A percentile compares a stretch with the other conserved stretches of the same genome.
These are phyloP conservation scores for Fusarium sublunatum DNA, from an alignment of 2,329 filamentous ascomycete species.

Conservation along the genomic window DNA sequence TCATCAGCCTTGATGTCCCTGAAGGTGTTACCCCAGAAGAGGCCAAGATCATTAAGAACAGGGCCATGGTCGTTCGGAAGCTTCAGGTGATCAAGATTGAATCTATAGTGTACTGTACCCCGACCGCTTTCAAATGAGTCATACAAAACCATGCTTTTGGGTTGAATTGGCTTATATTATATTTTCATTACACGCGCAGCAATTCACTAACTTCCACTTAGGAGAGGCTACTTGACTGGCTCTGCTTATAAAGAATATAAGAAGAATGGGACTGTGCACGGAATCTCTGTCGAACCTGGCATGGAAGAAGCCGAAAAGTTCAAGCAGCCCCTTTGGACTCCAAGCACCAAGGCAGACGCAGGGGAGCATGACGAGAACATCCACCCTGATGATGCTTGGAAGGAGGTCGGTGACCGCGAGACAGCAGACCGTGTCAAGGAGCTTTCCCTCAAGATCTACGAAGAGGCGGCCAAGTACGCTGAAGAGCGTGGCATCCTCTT, in stretches of 20 bases:
- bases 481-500: slow-evolving; percentile 41
- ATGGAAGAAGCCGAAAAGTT: slow-evolving; percentile 75
- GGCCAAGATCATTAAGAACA: slow-evolving; percentile 63
- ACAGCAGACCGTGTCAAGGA: slow-evolving; percentile 45
- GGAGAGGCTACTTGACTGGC: slow-evolving; percentile 84
- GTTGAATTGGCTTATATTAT: not conserved
- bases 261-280: slow-evolving; percentile 80
- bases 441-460: slow-evolving; percentile 44
- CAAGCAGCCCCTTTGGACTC: slow-evolving; percentile 74
- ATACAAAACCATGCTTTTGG: not conserved
- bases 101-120: slow-evolving; percentile 35
- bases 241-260: slow-evolving; percentile 80
- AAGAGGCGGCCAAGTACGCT: slow-evolving; percentile 41
- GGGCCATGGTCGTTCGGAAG: slow-evolving; percentile 81
- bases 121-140: not conserved
- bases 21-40: slow-evolving; percentile 57
- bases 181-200: not conserved
- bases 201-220: slow-evolving; percentile 15
- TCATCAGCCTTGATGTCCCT: slow-evolving; percentile 59
- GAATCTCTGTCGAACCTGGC: slow-evolving; percentile 71
- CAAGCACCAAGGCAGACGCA: slow-evolving; percentile 84
- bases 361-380: slow-evolving; percentile 90
- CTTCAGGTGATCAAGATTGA: slow-evolving; percentile 78
- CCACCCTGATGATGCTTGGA: slow-evolving; percentile 70
- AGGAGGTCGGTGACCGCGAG: slow-evolving; percentile 47